phyloP scores from a whole-genome alignment of 2,329 filamentous ascomycete genomes.

The Periconia sp. region DNA sequence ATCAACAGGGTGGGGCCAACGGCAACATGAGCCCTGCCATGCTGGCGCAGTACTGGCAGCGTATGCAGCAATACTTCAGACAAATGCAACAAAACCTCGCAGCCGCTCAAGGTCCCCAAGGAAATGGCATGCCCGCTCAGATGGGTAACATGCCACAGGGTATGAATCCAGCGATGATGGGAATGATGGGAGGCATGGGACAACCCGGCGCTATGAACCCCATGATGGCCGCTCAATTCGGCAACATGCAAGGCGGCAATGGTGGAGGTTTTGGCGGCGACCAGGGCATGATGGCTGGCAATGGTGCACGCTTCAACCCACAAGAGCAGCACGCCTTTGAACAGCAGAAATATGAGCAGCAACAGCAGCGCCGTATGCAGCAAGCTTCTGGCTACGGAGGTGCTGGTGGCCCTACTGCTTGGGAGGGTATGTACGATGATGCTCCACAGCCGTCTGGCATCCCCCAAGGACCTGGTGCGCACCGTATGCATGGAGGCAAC shows the following conservation, averaged over 20 bases:
- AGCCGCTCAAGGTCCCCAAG: slow-evolving; percentile 41
- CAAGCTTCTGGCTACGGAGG: slow-evolving; percentile 49
- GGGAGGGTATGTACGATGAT: slow-evolving; percentile 99
- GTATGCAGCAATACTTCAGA: slow-evolving; percentile 96
- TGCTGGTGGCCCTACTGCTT: slow-evolving; percentile 73
- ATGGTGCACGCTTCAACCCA: slow-evolving; percentile 56
- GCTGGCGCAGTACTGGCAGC: slow-evolving; percentile 98
- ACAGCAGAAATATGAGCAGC: slow-evolving; percentile 77
- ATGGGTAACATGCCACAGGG: slow-evolving; percentile 29
- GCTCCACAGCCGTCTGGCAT: slow-evolving; percentile 75
- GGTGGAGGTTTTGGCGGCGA: slow-evolving; percentile 42
- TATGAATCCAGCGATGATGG: slow-evolving; percentile 61
- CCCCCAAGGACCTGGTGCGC: slow-evolving; percentile 52
- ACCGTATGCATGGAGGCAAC: slow-evolving; percentile 27
- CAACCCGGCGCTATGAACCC: slow-evolving; percentile 44
- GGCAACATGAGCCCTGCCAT: slow-evolving; percentile 86
- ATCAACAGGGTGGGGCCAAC: slow-evolving; percentile 41
- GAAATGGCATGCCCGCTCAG: slow-evolving; percentile 30
- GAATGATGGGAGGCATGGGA: slow-evolving; percentile 55
- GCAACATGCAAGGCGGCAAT: slow-evolving; percentile 61
- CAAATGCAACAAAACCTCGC: slow-evolving; percentile 95
- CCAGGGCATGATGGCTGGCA: slow-evolving; percentile 13
- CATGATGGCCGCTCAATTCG: slow-evolving; percentile 51
- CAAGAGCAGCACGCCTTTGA: slow-evolving; percentile 75
- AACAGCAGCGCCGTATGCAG: slow-evolving; percentile 59